phyloP scores from a whole-genome alignment of 2,329 filamentous ascomycete species.

The Didymella lethalis region DNA sequence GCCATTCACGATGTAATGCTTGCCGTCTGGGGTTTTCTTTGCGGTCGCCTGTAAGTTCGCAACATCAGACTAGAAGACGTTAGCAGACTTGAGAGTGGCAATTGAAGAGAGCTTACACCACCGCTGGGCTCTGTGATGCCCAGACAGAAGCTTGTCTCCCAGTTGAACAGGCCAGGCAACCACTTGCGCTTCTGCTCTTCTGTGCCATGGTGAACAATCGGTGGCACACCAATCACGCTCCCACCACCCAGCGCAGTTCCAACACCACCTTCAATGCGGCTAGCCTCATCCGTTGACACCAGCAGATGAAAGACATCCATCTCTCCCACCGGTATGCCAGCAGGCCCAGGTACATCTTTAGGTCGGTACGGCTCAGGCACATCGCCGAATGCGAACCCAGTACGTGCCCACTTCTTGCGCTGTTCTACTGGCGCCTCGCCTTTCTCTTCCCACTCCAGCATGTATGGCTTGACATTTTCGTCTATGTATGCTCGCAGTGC shows the following conservation, averaged over 20 bases:
- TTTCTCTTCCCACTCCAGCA: conserved; percentile 68
- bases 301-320: conserved; percentile 55
- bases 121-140: conserved; percentile 71
- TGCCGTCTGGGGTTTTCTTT: conserved; percentile 76
- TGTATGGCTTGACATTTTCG: conserved; percentile 63
- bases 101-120: conserved; percentile 36
- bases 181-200: conserved; percentile 65
- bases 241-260: conserved; percentile 66
- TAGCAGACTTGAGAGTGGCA: conserved; percentile 4
- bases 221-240: conserved; percentile 69
- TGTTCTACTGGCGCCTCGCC: conserved; percentile 59
- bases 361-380: conserved; percentile 56
- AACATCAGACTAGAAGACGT: conserved; percentile 62
- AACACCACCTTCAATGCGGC: conserved; percentile 65
- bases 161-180: conserved; percentile 66
- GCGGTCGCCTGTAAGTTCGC: conserved; percentile 70
- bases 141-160: conserved; percentile 68
- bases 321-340: conserved; percentile 48
- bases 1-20: conserved; percentile 73
- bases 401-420: conserved; percentile 49
- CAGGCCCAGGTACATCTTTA: conserved; percentile 47
- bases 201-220: conserved; percentile 69
- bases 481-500: conserved; percentile 67
- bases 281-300: conserved; percentile 64
- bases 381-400: conserved; percentile 55